Evolutionary conservation across 2,329 filamentous ascomycete species (phyloP), one percentile per base, ranked within the genome.

Genomic region (Aspergillus ustus): DNA sequence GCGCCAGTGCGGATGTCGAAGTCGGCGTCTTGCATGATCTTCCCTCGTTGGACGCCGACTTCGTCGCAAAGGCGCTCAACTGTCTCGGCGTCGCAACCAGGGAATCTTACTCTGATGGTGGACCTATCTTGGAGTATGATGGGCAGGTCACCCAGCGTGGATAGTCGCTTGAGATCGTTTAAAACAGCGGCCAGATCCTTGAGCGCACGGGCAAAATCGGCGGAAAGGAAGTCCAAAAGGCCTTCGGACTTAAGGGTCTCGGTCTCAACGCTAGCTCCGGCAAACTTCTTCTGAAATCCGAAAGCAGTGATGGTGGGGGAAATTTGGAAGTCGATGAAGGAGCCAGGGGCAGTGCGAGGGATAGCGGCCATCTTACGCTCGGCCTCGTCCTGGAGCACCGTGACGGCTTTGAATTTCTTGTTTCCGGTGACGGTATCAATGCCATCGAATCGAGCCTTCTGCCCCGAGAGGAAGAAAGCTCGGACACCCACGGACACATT

Each of bases 401-500:
- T 91, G n/a, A 97, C 87, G 31, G 87, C 81, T 72, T 91, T 90
- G 82, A 92, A 97, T 62, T 86, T 85, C 78, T 91, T 90, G 77
- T 93, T 88, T 49, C 93, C 93, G 11, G 84, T 87, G 34, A 72
- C 73, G 17, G 86, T 78, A 58, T 89, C 88, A 48, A 90, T 76
- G 13, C 94, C 94, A 74, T 97, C 91, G 70, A 93, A 97, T 61
- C 91, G 90, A 9, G 91, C 89, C 75, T 93, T 95, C 72, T 96
- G 88, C 0, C 95, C 95, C 0, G 91, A 93, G n/a, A 97, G 84
- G 79, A 92, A 90, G 78, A 99, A 97, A 13, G 93, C 93, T 57
- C 95, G 88, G 72, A 98, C 89, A 5, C 93, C 95, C 69, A 93
- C 89, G 13, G 92, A 96, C n/a, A 97, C 94, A 77, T 97, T 97